Evolutionary conservation across 2,329 filamentous ascomycete genomes (phyloP), one percentile per base, ranked within the genome.

Genomic region (Rhynchosporium secalis): DNA sequence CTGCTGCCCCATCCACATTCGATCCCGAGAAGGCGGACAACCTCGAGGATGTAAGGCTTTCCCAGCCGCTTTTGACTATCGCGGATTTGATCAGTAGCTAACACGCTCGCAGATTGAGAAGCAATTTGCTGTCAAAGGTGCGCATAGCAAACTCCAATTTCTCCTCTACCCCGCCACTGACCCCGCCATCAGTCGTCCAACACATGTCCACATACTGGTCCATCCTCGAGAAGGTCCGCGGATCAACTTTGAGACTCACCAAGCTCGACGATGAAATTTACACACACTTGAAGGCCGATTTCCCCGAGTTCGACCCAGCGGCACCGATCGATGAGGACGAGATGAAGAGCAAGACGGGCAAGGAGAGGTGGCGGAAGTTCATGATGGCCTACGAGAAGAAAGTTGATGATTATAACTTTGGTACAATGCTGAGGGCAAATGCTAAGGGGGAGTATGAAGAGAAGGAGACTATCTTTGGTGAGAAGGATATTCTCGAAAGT

Each of bases 131-230:
- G 95, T 99, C 72, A 98, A 98, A 82, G 90, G 90, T 92, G 72
- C 49, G 67, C 58, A 31, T 29, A 33, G 38, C 13, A n/a, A 9
- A 46, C 12, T 33, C 20, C 40, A 5, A 46, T 26, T 45, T 5
- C 38, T 41, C 56, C 33, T 52, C 46, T 68, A 67, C 64, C 67
- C 65, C 66, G 64, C 69, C 62, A 65, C 63, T 69, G 56, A 68
- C 67, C 63, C 64, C 62, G 45, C 62, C 58, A 54, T 54, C 36
- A 81, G 93, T 89, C 57, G 95, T 98, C 43, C 91, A 96, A 77
- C 95, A 99, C 77, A 91, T 99, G 84, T 86, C 91, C 74, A 97
- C 94, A 55, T 98, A 99, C 83, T 99, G 94, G 94, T 83, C 88
- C 58, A 94, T 99, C 74, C 90, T 99, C 71, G 90, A 97, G 78